Evolutionary conservation across 495 filamentous ascomycete genomes (phyloP), one percentile per base, ranked within the genome.

Genomic region (Daldinia loculata): DNA sequence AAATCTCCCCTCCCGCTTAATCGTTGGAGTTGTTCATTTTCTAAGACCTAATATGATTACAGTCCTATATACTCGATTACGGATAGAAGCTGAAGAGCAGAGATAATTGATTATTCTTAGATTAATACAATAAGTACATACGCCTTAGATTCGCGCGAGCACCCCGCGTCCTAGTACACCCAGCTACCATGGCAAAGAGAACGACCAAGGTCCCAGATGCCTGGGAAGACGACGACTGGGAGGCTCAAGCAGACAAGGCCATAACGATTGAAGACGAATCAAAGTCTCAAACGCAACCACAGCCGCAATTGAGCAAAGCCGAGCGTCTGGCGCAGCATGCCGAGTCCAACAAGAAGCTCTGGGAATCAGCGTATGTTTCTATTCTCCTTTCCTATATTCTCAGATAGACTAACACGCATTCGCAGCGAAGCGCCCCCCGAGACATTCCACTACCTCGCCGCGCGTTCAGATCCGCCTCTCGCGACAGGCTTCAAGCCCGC

Each of bases 151-250:
- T 17, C 14, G 15, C 24, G 15, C 5, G 24, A 53, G 27, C 5
- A 4, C 24, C 50, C 24, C 24, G 27, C 50, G 19, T 30, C 30
- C 50, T 3, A 30, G 17, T 48, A 48, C n/a, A 53, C 4, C 50
- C 17, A 53, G 9, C 24, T 30, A 78, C 69, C 67, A 90, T 90
- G 85, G 87, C 84, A 63, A 84, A 83, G 71, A 85, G 81, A 55
- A 80, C 79, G 62, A 73, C 75, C 43, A 79, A 82, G 45, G 79
- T 89, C 63, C 90, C 92, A 32, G 89, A 97, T 76, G 93, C 92
- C 52, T 97, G 94, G 94, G 94, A 93, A 63, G 75, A 85, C 62
- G 93, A 95, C 70, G 92, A 97, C 73, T 97, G 93, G 93, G 91
- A 94, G 76, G 81, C 80, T 5, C 84, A 91, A 75, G 92, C 91